phyloP scores from a whole-genome alignment of 208 protist genomes.

The Acanthamoeba polyphaga region DNA sequence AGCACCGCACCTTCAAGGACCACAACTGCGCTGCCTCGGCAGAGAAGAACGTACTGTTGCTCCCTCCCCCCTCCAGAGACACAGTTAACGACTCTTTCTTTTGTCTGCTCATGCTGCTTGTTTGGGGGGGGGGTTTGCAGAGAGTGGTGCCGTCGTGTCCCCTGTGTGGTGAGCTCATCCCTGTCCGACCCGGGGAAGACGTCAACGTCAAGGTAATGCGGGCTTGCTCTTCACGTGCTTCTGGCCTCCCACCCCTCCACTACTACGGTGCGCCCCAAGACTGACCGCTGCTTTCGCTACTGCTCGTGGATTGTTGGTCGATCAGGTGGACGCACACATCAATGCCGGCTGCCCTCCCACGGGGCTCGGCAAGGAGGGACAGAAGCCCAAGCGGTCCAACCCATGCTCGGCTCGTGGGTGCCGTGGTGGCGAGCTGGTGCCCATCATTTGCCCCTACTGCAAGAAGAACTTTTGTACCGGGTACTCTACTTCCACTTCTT shows the following conservation, averaged over 20 bases:
- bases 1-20: conserved; percentile 58
- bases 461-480: conserved; percentile 56
- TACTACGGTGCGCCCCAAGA: too few relatives aligned
- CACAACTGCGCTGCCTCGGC: not conserved
- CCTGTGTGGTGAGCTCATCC: conserved; percentile 34
- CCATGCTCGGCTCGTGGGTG: conserved; percentile 15
- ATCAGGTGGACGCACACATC: conserved; percentile 31
- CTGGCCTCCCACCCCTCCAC: not conserved
- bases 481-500: not conserved
- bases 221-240: not conserved
- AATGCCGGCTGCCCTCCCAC: conserved; percentile 40
- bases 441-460: conserved; percentile 56
- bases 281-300: not conserved
- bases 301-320: not conserved
- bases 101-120: not conserved
- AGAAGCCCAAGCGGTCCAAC: conserved; percentile 35
- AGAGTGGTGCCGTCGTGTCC: conserved; percentile 44
- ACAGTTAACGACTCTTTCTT: not conserved
- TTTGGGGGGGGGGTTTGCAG: not conserved
- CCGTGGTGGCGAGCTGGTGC: conserved; percentile 20
- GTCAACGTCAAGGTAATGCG: conserved; percentile 6
- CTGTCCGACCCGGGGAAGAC: not conserved
- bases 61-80: too few relatives aligned
- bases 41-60: not conserved
- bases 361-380: conserved; percentile 2